Evolutionary conservation across 2,329 filamentous ascomycete species (phyloP), one percentile per base, ranked within the genome.

Genomic region (Beauveria sp.): DNA sequence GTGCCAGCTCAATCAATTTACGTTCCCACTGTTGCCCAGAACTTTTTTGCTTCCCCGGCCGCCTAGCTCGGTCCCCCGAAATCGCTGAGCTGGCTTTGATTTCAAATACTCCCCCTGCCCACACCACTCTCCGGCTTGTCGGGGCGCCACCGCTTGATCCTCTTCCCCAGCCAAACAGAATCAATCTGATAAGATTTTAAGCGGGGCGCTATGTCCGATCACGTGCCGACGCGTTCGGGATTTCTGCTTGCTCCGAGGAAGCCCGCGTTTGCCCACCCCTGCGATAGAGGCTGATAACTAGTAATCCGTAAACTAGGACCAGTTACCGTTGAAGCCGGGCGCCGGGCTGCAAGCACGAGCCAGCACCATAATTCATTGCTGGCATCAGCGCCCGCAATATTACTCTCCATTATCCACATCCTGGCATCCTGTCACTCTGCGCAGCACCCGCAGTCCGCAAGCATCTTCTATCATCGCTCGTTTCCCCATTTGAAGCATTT

Each of bases 111-210:
- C 38, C 38, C 7, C 48, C 49, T 26, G 38, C 6, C 43, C n/a
- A n/a, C n/a, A 9, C 48, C 2, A 43, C 48, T 38, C 48, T 28
- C 24, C 49, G 49, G 58, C 46, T 46, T 16, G 49, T 60, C 58
- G 58, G 58, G 2, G 40, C 40, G 26, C 24, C 34, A 43, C 22
- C 22, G 20, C 49, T 42, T 38, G 24, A 28, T 60, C 40, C 40
- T 48, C 42, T 60, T 52, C 58, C 60, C 49, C 61, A 54, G 40
- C 61, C 61, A 62, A 62, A 53, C 53, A 62, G 42, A 62, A 59
- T 59, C 61, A 62, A 62, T 62, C 61, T 58, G 61, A 62, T 62
- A 58, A 62, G 61, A 59, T 62, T 62, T 62, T 52, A 28, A 58
- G 54, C 48, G 54, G 61, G 54, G 45, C 20, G 2, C 3, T 14